Base-by-base conservation (phyloP, 805 yeast species). In the Scheffersomyces spartinae region DNA sequence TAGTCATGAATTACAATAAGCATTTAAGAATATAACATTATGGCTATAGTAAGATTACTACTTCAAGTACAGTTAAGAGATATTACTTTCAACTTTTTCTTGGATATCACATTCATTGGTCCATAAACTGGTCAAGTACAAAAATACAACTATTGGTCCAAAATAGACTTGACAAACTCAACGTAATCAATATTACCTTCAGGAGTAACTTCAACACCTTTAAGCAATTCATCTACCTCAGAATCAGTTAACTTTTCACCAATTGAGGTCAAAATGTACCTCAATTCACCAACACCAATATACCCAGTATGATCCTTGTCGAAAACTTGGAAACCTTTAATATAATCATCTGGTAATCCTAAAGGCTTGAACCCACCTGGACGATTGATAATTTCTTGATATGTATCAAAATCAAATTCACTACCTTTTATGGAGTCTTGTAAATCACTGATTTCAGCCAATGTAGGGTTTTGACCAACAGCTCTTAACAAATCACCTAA, bases 401-500 rank as follows among this genome's bases (percentile, higher is more conserved):
- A 84, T 9, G 83, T 71, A 31, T 76, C 86, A 38, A 75, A 84
- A 43, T 78, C 83, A 38, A 83, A 61, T 34, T 68, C 76, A 28
- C 45, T 45, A 30, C 71, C 74, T 15, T 70, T 59, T 30, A 61
- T 48, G 3, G 55, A 42, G 25, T 43, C 39, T 42, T 61, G 65
- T 34, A 61, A 57, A 30, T 58, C 64, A n/a, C 60, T 36, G 35
- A 85, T 80, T 56, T 85, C 95, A 13, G 86, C 80, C 43, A 84
- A 69, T 4, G 98, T 86, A 36, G 99, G 99, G 62, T 91, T 91
- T 63, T 88, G 97, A 20, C 98, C 99, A 33, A 91, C 86, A 2
- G 98, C 96, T 50, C 99, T 73, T 33, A 91, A 69, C 40, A 91
- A 69, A 47, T 91, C 98, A 18, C 97, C 98, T 26, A 91, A 67